Evolutionary conservation across 352 stramenopile genomes (phyloP).

Genomic region (Phytophthora sojae): DNA sequence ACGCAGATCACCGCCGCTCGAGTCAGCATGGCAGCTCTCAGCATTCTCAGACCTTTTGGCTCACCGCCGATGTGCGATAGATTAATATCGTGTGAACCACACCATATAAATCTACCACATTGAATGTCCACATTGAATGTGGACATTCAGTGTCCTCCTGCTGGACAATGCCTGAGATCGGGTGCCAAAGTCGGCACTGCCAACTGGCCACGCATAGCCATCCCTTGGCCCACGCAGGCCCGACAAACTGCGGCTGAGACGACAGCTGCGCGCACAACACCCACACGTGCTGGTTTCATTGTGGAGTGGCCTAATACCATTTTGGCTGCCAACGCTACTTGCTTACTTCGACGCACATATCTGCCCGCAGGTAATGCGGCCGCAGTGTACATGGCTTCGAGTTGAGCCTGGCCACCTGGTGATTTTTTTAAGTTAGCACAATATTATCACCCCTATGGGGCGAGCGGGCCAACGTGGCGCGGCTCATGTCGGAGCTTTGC

Average conservation of each 20-base stretch:
- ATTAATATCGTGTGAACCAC: not conserved
- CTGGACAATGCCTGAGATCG: not conserved
- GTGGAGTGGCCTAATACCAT: too few relatives aligned
- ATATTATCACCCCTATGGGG: too few relatives aligned
- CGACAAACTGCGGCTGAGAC: slow-evolving; percentile 15
- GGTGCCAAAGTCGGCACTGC: slow-evolving; percentile 1
- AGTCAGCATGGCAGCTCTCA: slow-evolving; percentile 11
- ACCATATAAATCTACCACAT: not conserved
- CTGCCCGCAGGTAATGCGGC: too few relatives aligned
- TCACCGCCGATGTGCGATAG: not conserved
- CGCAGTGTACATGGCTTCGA: too few relatives aligned
- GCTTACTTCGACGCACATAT: too few relatives aligned
- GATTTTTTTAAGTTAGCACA: not conserved
- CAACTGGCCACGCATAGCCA: not conserved
- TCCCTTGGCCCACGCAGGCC: slow-evolving; percentile 3
- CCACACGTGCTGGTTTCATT: slow-evolving; percentile 13
- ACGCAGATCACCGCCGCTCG: slow-evolving; percentile 10
- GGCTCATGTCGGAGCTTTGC: slow-evolving; percentile 12
- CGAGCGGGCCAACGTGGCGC: slow-evolving; percentile 13
- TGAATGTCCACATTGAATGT: too few relatives aligned
- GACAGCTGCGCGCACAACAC: slow-evolving; percentile 30
- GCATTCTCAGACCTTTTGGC: not conserved
- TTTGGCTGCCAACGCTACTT: too few relatives aligned
- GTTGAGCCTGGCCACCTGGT: too few relatives aligned
- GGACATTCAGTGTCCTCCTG: too few relatives aligned